Percentiles rank a stretch among this genome's conserved stretches.
These are phyloP conservation scores for Tripidium arundinaceum DNA, from an alignment of 202 grass and related monocot genomes.

Conservation along the genomic window DNA sequence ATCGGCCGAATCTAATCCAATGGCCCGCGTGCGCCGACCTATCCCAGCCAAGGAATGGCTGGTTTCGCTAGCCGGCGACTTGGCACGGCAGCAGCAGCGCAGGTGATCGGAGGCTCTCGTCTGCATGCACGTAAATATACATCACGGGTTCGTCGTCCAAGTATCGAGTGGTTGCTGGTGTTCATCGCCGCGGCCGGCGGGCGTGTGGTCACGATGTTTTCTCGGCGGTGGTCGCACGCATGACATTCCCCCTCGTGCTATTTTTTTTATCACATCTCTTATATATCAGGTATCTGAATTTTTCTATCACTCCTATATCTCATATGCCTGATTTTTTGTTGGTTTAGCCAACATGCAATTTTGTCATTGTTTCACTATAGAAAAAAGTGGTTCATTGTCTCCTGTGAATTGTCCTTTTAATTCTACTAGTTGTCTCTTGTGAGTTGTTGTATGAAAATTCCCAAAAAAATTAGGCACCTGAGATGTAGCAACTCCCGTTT, in stretches of 20 bases:
- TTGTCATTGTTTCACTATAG: too few species aligned
- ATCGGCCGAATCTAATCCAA: not conserved
- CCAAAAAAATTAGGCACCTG: too few species aligned
- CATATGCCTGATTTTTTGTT: too few species aligned
- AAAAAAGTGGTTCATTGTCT: too few species aligned
- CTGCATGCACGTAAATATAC: not conserved
- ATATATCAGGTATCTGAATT: too few species aligned
- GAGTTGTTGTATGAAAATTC: too few species aligned
- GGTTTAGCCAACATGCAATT: too few species aligned
- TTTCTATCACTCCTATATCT: too few species aligned
- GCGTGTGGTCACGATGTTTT: not conserved
- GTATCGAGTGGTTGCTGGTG: not conserved
- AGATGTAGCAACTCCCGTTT: too few species aligned
- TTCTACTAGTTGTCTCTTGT: too few species aligned
- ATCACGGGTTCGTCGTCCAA: not conserved
- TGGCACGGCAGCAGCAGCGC: not conserved
- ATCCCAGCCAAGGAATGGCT: too few species aligned
- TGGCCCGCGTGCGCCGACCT: not conserved
- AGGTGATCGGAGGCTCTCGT: not conserved
- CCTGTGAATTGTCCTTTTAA: too few species aligned
- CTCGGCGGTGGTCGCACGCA: not conserved
- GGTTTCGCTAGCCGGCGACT: not conserved
- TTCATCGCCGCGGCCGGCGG: not conserved
- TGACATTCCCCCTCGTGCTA: not conserved
- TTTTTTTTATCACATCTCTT: not conserved